phyloP scores from a whole-genome alignment of 2,329 filamentous ascomycete species.

The Orbilia blumenaviensis region DNA sequence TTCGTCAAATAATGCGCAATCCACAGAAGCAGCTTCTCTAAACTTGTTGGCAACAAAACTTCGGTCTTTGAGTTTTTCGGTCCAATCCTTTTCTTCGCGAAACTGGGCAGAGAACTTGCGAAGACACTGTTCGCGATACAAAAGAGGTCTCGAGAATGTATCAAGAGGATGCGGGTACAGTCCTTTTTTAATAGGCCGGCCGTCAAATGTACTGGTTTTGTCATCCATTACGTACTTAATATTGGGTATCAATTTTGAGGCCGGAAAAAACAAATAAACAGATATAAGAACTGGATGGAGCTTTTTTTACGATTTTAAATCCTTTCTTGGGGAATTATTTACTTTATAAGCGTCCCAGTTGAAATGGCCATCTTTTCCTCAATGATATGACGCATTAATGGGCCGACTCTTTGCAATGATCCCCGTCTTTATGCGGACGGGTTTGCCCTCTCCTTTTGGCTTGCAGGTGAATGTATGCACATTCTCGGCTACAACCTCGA shows the following conservation, averaged over 20 bases:
- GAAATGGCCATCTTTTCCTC: background rate
- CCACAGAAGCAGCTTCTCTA: background rate
- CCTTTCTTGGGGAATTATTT: too few relatives aligned
- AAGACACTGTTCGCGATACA: slow-evolving; percentile 11
- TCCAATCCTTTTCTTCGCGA: slow-evolving; percentile 15
- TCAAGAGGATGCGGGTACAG: background rate
- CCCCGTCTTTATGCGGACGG: background rate
- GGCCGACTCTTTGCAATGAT: background rate
- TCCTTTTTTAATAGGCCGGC: background rate
- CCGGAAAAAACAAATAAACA: too few relatives aligned
- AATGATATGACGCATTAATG: background rate
- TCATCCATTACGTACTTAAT: background rate
- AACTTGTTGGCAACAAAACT: background rate
- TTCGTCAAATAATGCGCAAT: background rate
- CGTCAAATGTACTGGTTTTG: background rate
- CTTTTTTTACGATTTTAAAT: too few relatives aligned
- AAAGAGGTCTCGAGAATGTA: background rate
- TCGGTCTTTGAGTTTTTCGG: background rate
- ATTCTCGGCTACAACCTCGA: background rate
- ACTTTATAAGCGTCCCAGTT: too few relatives aligned
- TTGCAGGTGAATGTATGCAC: background rate
- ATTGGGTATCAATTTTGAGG: too few relatives aligned
- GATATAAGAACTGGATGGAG: too few relatives aligned
- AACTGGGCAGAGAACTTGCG: slow-evolving; percentile 1
- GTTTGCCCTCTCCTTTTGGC: background rate